Conservation (phyloP, 73 alveolate genomes). For the Paramecium sonneborni region DNA sequence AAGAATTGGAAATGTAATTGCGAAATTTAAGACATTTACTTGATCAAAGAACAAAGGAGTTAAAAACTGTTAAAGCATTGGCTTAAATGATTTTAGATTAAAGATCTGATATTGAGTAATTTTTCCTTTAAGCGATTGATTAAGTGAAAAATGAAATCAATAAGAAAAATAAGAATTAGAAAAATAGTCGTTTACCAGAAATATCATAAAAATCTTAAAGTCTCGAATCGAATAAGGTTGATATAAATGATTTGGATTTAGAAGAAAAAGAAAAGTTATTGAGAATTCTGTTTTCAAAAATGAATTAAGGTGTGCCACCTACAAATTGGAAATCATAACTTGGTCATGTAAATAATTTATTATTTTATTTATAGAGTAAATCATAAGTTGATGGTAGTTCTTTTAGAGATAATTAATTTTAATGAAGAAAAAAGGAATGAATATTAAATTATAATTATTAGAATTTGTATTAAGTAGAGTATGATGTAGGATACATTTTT, state of each 20-base stretch:
- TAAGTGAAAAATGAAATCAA: slow-evolving; percentile 86
- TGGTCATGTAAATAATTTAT: slow-evolving; percentile 6
- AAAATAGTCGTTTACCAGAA: slow-evolving; percentile 69
- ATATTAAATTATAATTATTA: background rate
- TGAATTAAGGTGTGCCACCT: slow-evolving; percentile 92
- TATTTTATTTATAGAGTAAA: background rate
- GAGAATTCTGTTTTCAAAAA: slow-evolving; percentile 84
- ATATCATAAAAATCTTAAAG: slow-evolving; percentile 19
- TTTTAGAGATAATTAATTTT: slow-evolving; percentile 47
- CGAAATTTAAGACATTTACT: slow-evolving; percentile 73
- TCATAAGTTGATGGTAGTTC: slow-evolving; percentile 46
- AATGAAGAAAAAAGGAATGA: background rate
- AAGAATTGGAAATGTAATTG: slow-evolving; percentile 59
- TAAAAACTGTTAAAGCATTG: slow-evolving; percentile 81
- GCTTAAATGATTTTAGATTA: slow-evolving; percentile 90
- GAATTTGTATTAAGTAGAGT: background rate
- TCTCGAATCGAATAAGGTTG: slow-evolving; percentile 73
- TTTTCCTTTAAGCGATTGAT: slow-evolving; percentile 86
- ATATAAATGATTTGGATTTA: slow-evolving; percentile 85
- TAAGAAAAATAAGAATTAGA: slow-evolving; percentile 74
- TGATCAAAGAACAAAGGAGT: slow-evolving; percentile 78
- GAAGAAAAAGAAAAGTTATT: slow-evolving; percentile 90
- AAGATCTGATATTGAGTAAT: slow-evolving; percentile 89
- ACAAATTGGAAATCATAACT: slow-evolving; percentile 78
- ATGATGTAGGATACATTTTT: background rate